Conservation (phyloP, 169 alveolate species). For the Hammondia hammondi region DNA sequence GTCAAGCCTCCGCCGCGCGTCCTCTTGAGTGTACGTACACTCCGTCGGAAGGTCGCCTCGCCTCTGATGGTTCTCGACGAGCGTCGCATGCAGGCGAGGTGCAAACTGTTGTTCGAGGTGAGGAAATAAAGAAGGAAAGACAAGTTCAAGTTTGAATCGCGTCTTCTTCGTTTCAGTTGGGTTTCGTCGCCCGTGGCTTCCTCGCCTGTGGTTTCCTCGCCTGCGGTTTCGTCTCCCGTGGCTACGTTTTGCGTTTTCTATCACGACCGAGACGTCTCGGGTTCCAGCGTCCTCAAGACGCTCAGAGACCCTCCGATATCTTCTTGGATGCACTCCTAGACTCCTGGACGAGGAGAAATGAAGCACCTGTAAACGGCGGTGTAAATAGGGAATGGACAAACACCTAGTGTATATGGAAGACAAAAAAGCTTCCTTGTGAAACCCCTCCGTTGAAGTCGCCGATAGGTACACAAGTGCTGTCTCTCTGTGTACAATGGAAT, state of each 20-base stretch:
- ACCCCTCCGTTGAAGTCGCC: too few species aligned
- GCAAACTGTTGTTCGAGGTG: constrained; percentile 26
- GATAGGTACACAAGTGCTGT: too few species aligned
- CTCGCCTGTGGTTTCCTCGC: not conserved
- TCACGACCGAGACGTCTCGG: not conserved
- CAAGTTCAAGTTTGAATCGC: too few species aligned
- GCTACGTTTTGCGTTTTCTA: not conserved
- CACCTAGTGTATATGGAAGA: too few species aligned
- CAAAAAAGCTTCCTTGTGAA: too few species aligned
- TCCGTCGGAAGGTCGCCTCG: not conserved
- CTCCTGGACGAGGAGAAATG: too few species aligned
- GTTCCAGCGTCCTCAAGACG: too few species aligned
- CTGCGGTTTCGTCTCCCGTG: not conserved
- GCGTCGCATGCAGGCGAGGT: not conserved
- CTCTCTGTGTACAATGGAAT: too few species aligned
- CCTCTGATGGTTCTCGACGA: constrained; percentile 7
- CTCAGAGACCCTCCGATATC: too few species aligned
- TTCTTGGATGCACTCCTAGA: too few species aligned
- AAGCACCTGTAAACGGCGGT: too few species aligned
- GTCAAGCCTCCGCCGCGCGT: constrained; percentile 27
- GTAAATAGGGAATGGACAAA: too few species aligned
- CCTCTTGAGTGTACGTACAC: constrained; percentile 13
- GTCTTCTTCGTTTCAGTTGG: not conserved
- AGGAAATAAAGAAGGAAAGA: not conserved
- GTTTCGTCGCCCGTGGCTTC: not conserved